Percentiles rank a stretch among this genome's conserved stretches.
phyloP scores from a whole-genome alignment of 768 basidiomycete genomes.

The Amanita inopinata region DNA sequence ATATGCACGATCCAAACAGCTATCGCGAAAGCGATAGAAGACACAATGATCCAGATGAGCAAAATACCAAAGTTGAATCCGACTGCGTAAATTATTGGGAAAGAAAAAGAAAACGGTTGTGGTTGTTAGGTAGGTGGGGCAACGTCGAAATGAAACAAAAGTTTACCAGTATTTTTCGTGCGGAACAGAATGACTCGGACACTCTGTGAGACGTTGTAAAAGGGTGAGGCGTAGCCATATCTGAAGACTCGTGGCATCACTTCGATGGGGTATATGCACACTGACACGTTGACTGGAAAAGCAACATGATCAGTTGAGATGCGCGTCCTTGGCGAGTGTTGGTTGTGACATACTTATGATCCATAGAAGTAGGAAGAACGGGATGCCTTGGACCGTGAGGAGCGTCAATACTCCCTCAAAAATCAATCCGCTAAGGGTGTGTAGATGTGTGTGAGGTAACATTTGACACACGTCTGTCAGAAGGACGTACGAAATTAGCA shows the following conservation, averaged over 20 bases:
- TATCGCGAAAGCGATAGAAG: too few species aligned
- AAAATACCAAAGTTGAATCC: constrained; percentile 55
- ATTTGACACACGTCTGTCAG: constrained; percentile 1
- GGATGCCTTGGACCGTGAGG: constrained; percentile 43
- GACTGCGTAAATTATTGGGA: constrained; percentile 31
- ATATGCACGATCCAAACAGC: constrained; percentile 42
- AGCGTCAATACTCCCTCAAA: constrained; percentile 53
- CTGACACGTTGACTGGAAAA: constrained; percentile 53
- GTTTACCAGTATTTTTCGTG: constrained; percentile 52
- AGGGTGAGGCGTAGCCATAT: constrained; percentile 64
- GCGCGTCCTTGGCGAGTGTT: neutral
- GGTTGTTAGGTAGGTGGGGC: neutral
- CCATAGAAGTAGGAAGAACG: constrained; percentile 61
- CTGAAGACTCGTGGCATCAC: constrained; percentile 46
- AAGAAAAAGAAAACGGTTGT: neutral
- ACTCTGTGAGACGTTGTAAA: constrained; percentile 59
- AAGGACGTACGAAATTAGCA: constrained; percentile 51
- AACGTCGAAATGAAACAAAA: too few species aligned
- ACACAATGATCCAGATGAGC: constrained; percentile 44
- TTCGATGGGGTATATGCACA: constrained; percentile 49
- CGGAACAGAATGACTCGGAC: constrained; percentile 56
- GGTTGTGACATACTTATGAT: constrained; percentile 41
- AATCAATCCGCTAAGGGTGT: constrained; percentile 41
- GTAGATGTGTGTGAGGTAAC: neutral
- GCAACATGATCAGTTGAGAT: too few species aligned